These are phyloP conservation scores for Eucalyptus microcorys DNA, from an alignment of 345 rosid species.

Conservation along the genomic window DNA sequence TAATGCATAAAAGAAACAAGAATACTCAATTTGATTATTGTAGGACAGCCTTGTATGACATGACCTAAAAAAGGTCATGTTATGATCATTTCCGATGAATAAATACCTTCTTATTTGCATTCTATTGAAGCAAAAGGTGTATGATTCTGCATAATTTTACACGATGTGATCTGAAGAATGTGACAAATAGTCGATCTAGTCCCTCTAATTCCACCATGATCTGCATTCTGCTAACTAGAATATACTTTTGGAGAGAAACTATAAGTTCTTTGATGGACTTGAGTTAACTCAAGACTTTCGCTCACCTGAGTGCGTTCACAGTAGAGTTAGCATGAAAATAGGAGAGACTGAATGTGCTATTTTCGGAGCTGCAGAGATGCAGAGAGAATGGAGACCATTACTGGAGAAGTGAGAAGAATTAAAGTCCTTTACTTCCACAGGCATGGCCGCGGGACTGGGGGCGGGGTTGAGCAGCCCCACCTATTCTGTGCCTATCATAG, in stretches of 20 bases:
- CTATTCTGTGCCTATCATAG: constrained; percentile 51
- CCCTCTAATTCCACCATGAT: background rate
- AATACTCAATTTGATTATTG: background rate
- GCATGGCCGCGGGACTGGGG: constrained; percentile 1
- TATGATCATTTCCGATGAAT: background rate
- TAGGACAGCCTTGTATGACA: background rate
- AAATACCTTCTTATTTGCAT: background rate
- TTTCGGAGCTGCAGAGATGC: background rate
- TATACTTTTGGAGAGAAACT: background rate
- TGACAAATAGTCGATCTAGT: background rate
- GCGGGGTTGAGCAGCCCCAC: constrained; percentile 62
- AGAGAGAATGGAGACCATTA: background rate
- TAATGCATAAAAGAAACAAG: background rate
- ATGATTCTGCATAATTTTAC: background rate
- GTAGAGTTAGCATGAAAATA: background rate
- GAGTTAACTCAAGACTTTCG: background rate
- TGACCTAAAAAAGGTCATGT: background rate
- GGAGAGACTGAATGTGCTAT: background rate
- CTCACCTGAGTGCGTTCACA: background rate
- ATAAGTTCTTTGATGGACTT: background rate
- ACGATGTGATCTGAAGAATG: background rate
- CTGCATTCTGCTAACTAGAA: background rate
- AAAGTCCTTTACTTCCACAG: constrained; percentile 63
- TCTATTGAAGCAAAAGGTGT: background rate
- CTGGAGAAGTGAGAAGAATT: constrained; percentile 44